Conservation (phyloP, 805 yeast species). For the Lachancea mirantina region DNA sequence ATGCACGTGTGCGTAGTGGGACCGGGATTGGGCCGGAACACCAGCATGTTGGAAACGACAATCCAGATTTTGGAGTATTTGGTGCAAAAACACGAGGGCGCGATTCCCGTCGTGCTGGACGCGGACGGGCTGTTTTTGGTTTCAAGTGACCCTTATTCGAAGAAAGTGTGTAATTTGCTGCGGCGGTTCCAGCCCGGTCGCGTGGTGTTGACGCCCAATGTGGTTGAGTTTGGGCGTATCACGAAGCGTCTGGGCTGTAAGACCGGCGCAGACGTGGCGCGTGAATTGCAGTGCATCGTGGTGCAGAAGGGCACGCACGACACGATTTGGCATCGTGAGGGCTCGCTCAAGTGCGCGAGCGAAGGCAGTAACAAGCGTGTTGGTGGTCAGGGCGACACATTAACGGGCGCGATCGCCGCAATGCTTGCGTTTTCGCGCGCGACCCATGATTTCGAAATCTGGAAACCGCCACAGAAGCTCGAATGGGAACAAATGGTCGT, state of each 20-base stretch:
- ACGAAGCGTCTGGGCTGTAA: conserved; percentile 41
- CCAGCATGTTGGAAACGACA: conserved; percentile 53
- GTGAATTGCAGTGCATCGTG: conserved; percentile 23
- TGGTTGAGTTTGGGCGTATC: conserved; percentile 72
- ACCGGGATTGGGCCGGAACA: conserved; percentile 89
- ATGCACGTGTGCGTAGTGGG: conserved; percentile 83
- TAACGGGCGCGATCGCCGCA: conserved; percentile 81
- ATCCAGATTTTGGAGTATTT: conserved; percentile 42
- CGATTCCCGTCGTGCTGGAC: conserved; percentile 73
- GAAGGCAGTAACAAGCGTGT: conserved; percentile 73
- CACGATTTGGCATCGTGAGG: conserved; percentile 37
- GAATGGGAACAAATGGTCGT: conserved; percentile 32
- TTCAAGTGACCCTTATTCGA: conserved; percentile 35
- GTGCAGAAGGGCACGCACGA: conserved; percentile 71
- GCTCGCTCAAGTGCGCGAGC: conserved; percentile 37
- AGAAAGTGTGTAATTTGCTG: conserved; percentile 27
- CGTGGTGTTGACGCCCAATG: conserved; percentile 83
- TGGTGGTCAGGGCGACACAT: conserved; percentile 95
- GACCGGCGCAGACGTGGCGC: conserved; percentile 22
- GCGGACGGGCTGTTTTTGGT: conserved; percentile 82
- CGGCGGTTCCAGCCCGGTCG: conserved; percentile 44
- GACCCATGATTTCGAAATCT: conserved; percentile 47
- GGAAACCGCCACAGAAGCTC: conserved; percentile 43
- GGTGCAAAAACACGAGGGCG: conserved; percentile 43
- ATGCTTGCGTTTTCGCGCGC: conserved; percentile 73